A percentile compares a stretch with the other conserved stretches of the same genome.
Conservation (phyloP, 257 asterid species). For the Scutellaria barbata region DNA sequence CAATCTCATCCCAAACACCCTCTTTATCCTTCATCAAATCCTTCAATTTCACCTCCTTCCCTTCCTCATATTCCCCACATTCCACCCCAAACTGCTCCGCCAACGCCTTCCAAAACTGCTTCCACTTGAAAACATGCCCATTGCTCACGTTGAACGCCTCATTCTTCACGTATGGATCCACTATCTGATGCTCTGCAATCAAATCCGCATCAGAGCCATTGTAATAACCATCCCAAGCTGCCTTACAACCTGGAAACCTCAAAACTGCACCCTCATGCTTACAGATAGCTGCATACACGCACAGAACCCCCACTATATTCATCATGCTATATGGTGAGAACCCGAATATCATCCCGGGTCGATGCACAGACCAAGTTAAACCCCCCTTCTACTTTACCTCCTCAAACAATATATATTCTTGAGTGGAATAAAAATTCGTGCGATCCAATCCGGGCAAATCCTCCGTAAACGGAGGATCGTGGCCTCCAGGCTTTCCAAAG, state of each 20-base stretch:
- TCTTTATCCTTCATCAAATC: constrained; percentile 84
- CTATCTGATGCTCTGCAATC: constrained; percentile 92
- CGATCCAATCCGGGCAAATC: constrained; percentile 69
- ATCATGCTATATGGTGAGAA: constrained; percentile 81
- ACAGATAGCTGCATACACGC: constrained; percentile 88
- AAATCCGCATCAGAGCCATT: constrained; percentile 88
- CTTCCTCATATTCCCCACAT: constrained; percentile 62
- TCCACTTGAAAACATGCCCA: constrained; percentile 92
- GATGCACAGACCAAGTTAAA: constrained; percentile 84
- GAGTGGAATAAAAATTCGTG: constrained; percentile 66
- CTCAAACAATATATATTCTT: constrained; percentile 73
- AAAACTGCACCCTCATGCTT: constrained; percentile 71
- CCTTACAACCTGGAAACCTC: constrained; percentile 77
- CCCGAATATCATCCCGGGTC: constrained; percentile 78
- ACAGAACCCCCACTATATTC: constrained; percentile 78
- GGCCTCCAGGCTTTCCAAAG: constrained; percentile 45
- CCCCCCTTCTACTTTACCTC: constrained; percentile 71
- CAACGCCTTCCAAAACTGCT: constrained; percentile 88
- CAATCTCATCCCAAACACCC: constrained; percentile 83
- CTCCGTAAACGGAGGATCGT: constrained; percentile 78
- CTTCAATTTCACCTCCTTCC: constrained; percentile 47
- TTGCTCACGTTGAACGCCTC: constrained; percentile 91
- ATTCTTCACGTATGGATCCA: constrained; percentile 87
- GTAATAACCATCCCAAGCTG: constrained; percentile 76
- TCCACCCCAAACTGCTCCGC: constrained; percentile 85